phyloP scores from a whole-genome alignment of 1,139 yeast genomes.

The Pichia sp. region DNA sequence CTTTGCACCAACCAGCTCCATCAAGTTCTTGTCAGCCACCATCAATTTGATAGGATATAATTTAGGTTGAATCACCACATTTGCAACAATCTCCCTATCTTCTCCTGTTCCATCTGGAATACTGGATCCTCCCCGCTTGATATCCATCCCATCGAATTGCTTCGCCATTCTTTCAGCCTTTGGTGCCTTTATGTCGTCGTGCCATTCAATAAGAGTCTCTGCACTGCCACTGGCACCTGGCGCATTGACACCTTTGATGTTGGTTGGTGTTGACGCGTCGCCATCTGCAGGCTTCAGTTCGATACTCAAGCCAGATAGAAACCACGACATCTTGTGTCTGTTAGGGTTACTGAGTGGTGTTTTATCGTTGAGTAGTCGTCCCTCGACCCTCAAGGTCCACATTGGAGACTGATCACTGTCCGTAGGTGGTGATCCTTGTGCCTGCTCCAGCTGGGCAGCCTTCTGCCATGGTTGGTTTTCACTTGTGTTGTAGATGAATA shows the following conservation, averaged over 20 bases:
- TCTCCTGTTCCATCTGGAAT: slow-evolving; percentile 23
- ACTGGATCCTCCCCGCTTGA: slow-evolving; percentile 69
- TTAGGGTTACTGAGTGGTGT: slow-evolving; percentile 31
- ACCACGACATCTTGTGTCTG: slow-evolving; percentile 68
- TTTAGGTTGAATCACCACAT: slow-evolving; percentile 76
- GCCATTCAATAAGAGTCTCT: slow-evolving; percentile 59
- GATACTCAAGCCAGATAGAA: slow-evolving; percentile 77
- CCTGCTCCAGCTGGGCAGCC: neutral
- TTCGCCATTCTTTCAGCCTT: slow-evolving; percentile 38
- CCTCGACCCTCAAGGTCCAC: slow-evolving; percentile 90
- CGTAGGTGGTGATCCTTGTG: neutral
- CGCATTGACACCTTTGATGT: slow-evolving; percentile 20
- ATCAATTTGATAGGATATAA: slow-evolving; percentile 63
- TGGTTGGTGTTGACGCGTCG: slow-evolving; percentile 21
- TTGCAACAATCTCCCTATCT: slow-evolving; percentile 55
- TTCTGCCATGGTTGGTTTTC: slow-evolving; percentile 91
- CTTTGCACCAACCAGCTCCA: slow-evolving; percentile 65
- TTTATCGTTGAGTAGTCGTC: slow-evolving; percentile 56
- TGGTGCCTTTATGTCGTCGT: slow-evolving; percentile 46
- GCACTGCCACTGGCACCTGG: slow-evolving; percentile 25
- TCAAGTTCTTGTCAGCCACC: slow-evolving; percentile 56
- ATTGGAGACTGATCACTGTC: slow-evolving; percentile 37
- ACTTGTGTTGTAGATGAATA: slow-evolving; percentile 76
- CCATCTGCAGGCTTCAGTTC: slow-evolving; percentile 48
- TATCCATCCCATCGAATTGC: slow-evolving; percentile 82